phyloP scores from a whole-genome alignment of 768 basidiomycete genomes.

The Cystobasidium onofrii region DNA sequence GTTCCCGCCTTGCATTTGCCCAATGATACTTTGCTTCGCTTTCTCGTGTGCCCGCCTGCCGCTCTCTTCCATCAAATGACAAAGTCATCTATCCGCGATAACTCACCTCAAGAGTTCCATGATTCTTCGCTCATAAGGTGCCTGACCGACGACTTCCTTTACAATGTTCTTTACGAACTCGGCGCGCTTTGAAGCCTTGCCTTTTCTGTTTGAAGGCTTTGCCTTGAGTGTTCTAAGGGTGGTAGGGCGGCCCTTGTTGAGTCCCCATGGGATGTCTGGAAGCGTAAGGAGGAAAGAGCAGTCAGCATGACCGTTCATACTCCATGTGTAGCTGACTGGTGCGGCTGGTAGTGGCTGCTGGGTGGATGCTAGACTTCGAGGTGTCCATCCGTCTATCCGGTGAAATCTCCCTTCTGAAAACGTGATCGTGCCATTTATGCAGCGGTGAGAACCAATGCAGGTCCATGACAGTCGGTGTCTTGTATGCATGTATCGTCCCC shows the following conservation, averaged over 20 bases:
- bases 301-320: neutral
- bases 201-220: slow-evolving; percentile 63
- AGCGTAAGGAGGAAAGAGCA: neutral
- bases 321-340: neutral
- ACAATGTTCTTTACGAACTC: slow-evolving; percentile 87
- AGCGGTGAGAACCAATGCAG: too few relatives aligned
- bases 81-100: too few relatives aligned
- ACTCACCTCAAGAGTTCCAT: slow-evolving; percentile 64
- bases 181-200: slow-evolving; percentile 76
- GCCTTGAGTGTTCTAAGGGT: slow-evolving; percentile 33
- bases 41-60: slow-evolving; percentile 34
- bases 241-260: slow-evolving; percentile 42
- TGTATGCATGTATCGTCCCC: too few relatives aligned
- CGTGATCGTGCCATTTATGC: neutral
- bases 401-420: neutral
- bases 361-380: too few relatives aligned
- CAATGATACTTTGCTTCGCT: slow-evolving; percentile 4
- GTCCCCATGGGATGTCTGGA: slow-evolving; percentile 36
- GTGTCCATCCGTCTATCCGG: too few relatives aligned
- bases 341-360: too few relatives aligned
- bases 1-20: too few relatives aligned
- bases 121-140: slow-evolving; percentile 93
- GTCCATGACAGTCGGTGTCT: too few relatives aligned
- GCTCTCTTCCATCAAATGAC: neutral
- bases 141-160: slow-evolving; percentile 95